Base-by-base conservation (phyloP, 192 early-diverging fungal species). In the Umbelopsis isabellina region DNA sequence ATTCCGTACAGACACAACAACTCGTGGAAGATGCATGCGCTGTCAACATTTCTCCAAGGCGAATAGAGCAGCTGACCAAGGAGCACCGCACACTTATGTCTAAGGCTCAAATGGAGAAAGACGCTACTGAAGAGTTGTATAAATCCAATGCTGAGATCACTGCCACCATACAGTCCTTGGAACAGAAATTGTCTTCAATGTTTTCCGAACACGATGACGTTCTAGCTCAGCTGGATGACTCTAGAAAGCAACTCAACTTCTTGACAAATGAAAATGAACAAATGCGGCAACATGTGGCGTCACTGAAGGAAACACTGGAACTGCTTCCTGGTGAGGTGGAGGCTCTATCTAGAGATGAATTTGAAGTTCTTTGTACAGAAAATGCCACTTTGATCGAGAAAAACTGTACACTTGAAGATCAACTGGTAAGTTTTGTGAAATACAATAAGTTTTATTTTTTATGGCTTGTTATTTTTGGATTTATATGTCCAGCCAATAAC, bases 331-430 rank as follows among this genome's bases (percentile, higher is more conserved):
- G 66, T 41, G 77, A 80, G 37, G 88, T 91, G 0, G 95, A 94
- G 74, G 81, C 73, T 4, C 67, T 75, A 25, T 78, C 87, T 58
- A 75, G 85, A 75, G 82, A 78, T 37, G 91, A 97, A 65, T 88
- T 97, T 82, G 89, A 96, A 27, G 70, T 77, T 37, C 81, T 97
- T 35, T 85, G 91, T 15, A 66, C 86, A 41, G 97, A 96, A 80
- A 99, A 99, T 71, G 76, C 91, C 50, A 87, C 87, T 68, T 83
- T 95, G 37, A 84, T 87, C 1, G 72, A 88, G 50, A 83, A 76
- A 53, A 92, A 93, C 69, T 84, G 84, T 50, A 72, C 84, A 47
- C 75, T 91, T 23, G 86, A 90, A 53, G 86, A 90, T 69, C 82
- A 89, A 47, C 41, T 90, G 49, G 79, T 83, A 46, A 61, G 30